Evolutionary conservation across 1,284 basidiomycete species (phyloP).

Genomic region (Macrocystidia cucumis): DNA sequence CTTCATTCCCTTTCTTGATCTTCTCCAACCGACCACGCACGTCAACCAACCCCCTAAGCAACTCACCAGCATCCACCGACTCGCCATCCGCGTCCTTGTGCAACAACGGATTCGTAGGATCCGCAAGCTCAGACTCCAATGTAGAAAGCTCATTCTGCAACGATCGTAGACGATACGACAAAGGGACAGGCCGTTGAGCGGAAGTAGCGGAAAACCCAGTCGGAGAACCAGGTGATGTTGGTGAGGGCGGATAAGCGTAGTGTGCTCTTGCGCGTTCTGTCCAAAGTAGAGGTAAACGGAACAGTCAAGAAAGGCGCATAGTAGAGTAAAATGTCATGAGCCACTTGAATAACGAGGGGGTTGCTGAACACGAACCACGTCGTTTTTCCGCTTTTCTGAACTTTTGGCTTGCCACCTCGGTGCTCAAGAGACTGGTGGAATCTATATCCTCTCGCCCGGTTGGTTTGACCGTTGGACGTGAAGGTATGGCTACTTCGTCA

Average conservation of each 20-base stretch:
- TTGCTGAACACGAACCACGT: conserved; percentile 24
- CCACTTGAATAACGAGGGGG: conserved; percentile 1
- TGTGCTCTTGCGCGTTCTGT: conserved; percentile 45
- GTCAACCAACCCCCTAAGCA: conserved; percentile 69
- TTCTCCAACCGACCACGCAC: conserved; percentile 60
- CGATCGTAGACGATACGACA: conserved; percentile 53
- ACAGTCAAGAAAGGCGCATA: neutral
- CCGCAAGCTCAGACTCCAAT: conserved; percentile 62
- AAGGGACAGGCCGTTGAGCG: conserved; percentile 32
- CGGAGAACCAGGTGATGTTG: conserved; percentile 33
- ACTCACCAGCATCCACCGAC: conserved; percentile 64
- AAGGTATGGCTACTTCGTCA: conserved; percentile 42
- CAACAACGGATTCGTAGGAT: conserved; percentile 63
- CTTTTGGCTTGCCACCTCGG: conserved; percentile 57
- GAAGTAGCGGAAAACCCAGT: conserved; percentile 16
- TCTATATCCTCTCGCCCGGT: conserved; percentile 31
- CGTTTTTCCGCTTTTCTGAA: conserved; percentile 65
- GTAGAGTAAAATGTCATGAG: neutral
- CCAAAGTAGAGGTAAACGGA: too few species aligned
- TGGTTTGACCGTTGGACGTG: conserved; percentile 25
- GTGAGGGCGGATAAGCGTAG: conserved; percentile 64
- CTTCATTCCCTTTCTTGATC: conserved; percentile 58
- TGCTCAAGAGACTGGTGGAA: conserved; percentile 24
- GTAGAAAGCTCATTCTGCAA: conserved; percentile 58
- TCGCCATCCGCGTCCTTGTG: conserved; percentile 45